Evolutionary conservation across 495 filamentous ascomycete species (phyloP).

Genomic region (Xylaria curta): DNA sequence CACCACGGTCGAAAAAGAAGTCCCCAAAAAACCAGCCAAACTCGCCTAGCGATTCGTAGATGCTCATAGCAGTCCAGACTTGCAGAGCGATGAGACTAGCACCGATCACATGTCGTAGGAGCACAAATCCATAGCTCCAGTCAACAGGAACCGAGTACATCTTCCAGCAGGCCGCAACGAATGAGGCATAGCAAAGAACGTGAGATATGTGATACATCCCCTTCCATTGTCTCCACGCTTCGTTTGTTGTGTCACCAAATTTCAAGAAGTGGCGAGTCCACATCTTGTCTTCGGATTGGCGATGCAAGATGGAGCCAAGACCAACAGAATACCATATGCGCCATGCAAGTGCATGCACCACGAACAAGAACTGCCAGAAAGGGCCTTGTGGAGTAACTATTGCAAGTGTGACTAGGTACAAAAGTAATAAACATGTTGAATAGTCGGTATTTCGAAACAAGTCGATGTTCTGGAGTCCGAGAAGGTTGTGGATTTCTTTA

Average conservation of each 20-base stretch:
- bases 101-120: conserved; percentile 87
- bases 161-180: conserved; percentile 93
- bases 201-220: conserved; percentile 92
- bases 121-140: conserved; percentile 81
- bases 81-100: conserved; percentile 82
- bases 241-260: conserved; percentile 84
- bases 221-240: conserved; percentile 99
- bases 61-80: conserved; percentile 90
- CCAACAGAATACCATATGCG: conserved; percentile 92
- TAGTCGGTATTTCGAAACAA: conserved; percentile 84
- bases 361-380: conserved; percentile 75
- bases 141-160: conserved; percentile 86
- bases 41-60: conserved; percentile 95
- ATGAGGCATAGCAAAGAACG: conserved; percentile 84
- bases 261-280: conserved; percentile 99
- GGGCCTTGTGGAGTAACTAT: conserved; percentile 78
- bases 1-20: conserved; percentile 90
- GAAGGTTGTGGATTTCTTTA: conserved; percentile 74
- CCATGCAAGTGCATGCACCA: conserved; percentile 80
- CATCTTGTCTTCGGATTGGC: conserved; percentile 85
- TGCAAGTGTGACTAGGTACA: conserved; percentile 75
- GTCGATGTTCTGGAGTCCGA: conserved; percentile 85
- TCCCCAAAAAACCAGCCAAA: conserved; percentile 99
- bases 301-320: conserved; percentile 81
- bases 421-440: conserved; percentile 73